A percentile compares a stretch with the other conserved stretches of the same genome.
Evolutionary conservation across 2,329 filamentous ascomycete genomes (phyloP).

Genomic region (Polytolypa hystricis): DNA sequence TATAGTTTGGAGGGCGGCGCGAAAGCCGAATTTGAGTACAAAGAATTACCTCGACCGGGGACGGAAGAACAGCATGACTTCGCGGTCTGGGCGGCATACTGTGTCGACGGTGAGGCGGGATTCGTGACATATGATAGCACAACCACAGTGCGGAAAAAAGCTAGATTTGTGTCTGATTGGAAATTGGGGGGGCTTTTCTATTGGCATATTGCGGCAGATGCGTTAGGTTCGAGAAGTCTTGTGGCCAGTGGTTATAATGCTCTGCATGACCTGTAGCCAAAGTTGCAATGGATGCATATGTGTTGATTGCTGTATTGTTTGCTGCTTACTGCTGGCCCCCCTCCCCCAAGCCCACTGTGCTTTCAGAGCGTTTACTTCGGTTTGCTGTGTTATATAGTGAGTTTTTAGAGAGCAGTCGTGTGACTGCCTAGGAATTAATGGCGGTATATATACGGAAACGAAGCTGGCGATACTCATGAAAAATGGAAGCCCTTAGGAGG

Average conservation of each 20-base stretch:
- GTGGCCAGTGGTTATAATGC: slow-evolving; percentile 50
- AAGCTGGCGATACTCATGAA: too few species aligned
- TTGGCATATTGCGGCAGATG: slow-evolving; percentile 67
- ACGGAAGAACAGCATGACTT: slow-evolving; percentile 59
- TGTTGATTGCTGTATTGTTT: too few species aligned
- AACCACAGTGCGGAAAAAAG: slow-evolving; percentile 65
- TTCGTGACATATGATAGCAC: slow-evolving; percentile 74
- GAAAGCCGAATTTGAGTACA: slow-evolving; percentile 62
- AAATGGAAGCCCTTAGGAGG: too few species aligned
- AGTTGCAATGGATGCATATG: too few species aligned
- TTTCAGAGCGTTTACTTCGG: too few species aligned
- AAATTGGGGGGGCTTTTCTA: slow-evolving; percentile 68
- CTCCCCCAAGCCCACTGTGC: too few species aligned
- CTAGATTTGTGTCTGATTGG: slow-evolving; percentile 59
- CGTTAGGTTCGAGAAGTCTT: slow-evolving; percentile 43
- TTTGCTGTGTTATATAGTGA: too few species aligned
- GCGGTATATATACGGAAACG: too few species aligned
- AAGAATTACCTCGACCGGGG: slow-evolving; percentile 50
- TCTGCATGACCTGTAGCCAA: slow-evolving; percentile 39
- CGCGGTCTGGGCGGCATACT: slow-evolving; percentile 57
- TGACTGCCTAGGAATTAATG: too few species aligned
- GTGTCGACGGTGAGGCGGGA: slow-evolving; percentile 50
- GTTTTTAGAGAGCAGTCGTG: too few species aligned
- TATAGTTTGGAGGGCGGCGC: slow-evolving; percentile 15
- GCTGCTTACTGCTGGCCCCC: too few species aligned